Evolutionary conservation across 202 grass and related monocot species (phyloP), one percentile per base, ranked within the genome.

Genomic region (Eragrostis tef): DNA sequence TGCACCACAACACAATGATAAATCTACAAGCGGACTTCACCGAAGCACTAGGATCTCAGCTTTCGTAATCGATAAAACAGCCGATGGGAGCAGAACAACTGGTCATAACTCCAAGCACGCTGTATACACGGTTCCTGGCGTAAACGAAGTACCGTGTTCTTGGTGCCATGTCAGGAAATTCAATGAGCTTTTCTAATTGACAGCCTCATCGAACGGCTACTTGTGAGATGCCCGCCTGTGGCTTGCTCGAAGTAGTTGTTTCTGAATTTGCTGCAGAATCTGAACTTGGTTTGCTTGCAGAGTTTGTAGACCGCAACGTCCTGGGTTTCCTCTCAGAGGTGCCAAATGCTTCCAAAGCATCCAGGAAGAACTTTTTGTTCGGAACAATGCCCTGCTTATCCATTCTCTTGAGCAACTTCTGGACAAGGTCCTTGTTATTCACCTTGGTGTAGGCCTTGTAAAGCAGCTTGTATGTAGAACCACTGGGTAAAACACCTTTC

Each of bases 391-490:
- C 90, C 82, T 93, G 87, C 63, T 78, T 70, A 44, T 93, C 78
- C 96, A 99, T 99, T 21, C 44, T 79, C 75, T 92, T 83, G 66
- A 96, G 82, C 87, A 99, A 87, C 85, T 75, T 91, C 83, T 93
- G 83, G 13, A 96, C 78, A 79, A 99, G 92, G 5, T 82, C 77
- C 83, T 95, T 95, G 82, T 90, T 84, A 15, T 88, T 84, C 0
- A 62, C 89, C 67, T 87, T 96, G 53, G 88, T 91, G 77, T 93
- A 96, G 27, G 89, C 93, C 71, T 89, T 99, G 87, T 99, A 99
- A 74, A 99, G 96, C 83, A 99, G 85, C 85, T 93, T 96, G 78
- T 92, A 99, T 15, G 96, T 99, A 26, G 96, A 93, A 59, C 85
- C 84, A 79, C 81, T 79, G 8, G 93, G 89, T n/a, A 87, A 75